Percentiles rank a stretch among this genome's conserved stretches.
Evolutionary conservation across 2,329 filamentous ascomycete genomes (phyloP).

Genomic region (Colletotrichum brevisporum): DNA sequence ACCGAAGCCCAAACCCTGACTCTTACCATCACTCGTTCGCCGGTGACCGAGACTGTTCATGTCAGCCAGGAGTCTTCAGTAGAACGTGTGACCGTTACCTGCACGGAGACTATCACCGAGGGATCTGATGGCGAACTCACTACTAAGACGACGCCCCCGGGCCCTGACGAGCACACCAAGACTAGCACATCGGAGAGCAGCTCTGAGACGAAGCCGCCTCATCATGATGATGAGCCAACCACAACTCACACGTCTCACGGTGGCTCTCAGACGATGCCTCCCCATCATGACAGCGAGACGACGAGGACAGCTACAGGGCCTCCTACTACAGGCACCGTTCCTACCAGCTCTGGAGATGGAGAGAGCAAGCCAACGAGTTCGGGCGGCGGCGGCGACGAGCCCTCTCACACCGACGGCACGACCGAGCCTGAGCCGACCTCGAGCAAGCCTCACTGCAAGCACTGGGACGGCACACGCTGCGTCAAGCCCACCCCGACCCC

Average conservation of each 20-base stretch:
- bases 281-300: neutral
- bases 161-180: neutral
- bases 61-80: slow-evolving; percentile 1
- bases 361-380: slow-evolving; percentile 4
- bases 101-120: slow-evolving; percentile 33
- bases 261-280: neutral
- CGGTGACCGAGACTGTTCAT: slow-evolving; percentile 28
- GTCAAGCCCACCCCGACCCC: slow-evolving; percentile 28
- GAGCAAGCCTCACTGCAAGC: slow-evolving; percentile 40
- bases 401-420: neutral
- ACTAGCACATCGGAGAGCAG: neutral
- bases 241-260: neutral
- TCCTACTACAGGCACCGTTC: neutral
- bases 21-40: slow-evolving; percentile 21
- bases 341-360: neutral
- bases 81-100: slow-evolving; percentile 31
- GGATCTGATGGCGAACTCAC: slow-evolving; percentile 20
- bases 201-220: slow-evolving; percentile 12
- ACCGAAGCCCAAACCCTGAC: slow-evolving; percentile 43
- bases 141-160: slow-evolving; percentile 24
- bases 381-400: neutral
- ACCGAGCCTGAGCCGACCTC: slow-evolving; percentile 19
- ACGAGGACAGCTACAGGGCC: neutral
- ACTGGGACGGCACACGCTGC: slow-evolving; percentile 41
- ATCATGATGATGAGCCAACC: slow-evolving; percentile 15